Percentiles rank a stretch among this genome's conserved stretches.
Evolutionary conservation across 352 stramenopile genomes (phyloP).

Genomic region (Proteromonas lacertae): DNA sequence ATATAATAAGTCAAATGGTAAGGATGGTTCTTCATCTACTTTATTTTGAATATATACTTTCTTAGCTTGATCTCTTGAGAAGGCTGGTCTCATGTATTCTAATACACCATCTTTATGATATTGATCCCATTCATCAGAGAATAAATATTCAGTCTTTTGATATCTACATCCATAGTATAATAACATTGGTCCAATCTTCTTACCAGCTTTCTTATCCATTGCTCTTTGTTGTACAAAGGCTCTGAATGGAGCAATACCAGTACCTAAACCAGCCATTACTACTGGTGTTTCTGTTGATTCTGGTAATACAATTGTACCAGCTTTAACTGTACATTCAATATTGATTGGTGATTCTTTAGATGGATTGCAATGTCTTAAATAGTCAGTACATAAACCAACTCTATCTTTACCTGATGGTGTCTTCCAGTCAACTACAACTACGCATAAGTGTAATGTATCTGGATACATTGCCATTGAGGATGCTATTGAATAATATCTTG

Average conservation of each 20-base stretch:
- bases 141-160: slow-evolving; percentile 68
- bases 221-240: slow-evolving; percentile 70
- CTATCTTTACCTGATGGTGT: slow-evolving; percentile 33
- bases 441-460: slow-evolving; percentile 57
- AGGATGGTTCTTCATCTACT: slow-evolving; percentile 34
- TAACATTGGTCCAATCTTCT: slow-evolving; percentile 32
- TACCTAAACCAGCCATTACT: slow-evolving; percentile 57
- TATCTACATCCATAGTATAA: slow-evolving; percentile 85
- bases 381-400: slow-evolving; percentile 61
- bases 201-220: no score
- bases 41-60: slow-evolving; percentile 85
- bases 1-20: no score
- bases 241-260: slow-evolving; percentile 79
- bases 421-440: slow-evolving; percentile 46
- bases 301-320: slow-evolving; percentile 67
- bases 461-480: slow-evolving; percentile 60
- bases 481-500: slow-evolving; percentile 88
- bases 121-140: no score
- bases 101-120: no score
- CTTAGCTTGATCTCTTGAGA: slow-evolving; percentile 49
- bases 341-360: slow-evolving; percentile 15
- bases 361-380: slow-evolving; percentile 19
- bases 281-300: slow-evolving; percentile 42
- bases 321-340: slow-evolving; percentile 68
- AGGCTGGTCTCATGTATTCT: no score